Evolutionary conservation across 2,329 filamentous ascomycete genomes (phyloP).

Genomic region (Nannizziopsis barbatae): DNA sequence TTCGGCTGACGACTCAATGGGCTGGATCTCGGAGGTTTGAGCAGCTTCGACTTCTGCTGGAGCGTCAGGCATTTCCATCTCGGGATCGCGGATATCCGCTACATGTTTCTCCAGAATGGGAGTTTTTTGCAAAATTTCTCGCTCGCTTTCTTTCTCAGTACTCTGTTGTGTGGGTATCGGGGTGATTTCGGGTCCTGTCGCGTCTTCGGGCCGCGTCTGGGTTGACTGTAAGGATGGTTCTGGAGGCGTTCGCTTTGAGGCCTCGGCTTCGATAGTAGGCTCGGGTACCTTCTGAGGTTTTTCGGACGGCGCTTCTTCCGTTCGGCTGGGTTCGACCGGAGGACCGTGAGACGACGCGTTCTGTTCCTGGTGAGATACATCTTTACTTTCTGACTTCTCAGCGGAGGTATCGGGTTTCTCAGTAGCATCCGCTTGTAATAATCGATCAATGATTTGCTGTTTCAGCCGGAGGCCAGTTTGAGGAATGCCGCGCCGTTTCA

Average conservation of each 20-base stretch:
- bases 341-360: not conserved
- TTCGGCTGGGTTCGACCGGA: not conserved
- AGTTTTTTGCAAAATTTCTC: conserved; percentile 14
- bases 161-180: conserved; percentile 1
- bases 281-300: not conserved
- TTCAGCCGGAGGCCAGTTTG: conserved; percentile 61
- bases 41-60: conserved; percentile 20
- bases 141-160: conserved; percentile 11
- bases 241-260: not conserved
- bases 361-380: not conserved
- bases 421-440: conserved; percentile 38
- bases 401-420: conserved; percentile 12
- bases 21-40: conserved; percentile 14
- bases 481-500: conserved; percentile 59
- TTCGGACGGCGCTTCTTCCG: conserved; percentile 1
- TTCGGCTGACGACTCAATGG: conserved; percentile 20
- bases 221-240: not conserved
- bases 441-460: conserved; percentile 51
- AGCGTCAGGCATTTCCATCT: conserved; percentile 10
- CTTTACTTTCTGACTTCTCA: conserved; percentile 6
- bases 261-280: not conserved
- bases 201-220: conserved; percentile 10
- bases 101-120: conserved; percentile 18
- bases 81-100: conserved; percentile 14
- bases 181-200: not conserved